Base-by-base conservation (phyloP, 495 filamentous ascomycete genomes). In the Xylaria telfairii region DNA sequence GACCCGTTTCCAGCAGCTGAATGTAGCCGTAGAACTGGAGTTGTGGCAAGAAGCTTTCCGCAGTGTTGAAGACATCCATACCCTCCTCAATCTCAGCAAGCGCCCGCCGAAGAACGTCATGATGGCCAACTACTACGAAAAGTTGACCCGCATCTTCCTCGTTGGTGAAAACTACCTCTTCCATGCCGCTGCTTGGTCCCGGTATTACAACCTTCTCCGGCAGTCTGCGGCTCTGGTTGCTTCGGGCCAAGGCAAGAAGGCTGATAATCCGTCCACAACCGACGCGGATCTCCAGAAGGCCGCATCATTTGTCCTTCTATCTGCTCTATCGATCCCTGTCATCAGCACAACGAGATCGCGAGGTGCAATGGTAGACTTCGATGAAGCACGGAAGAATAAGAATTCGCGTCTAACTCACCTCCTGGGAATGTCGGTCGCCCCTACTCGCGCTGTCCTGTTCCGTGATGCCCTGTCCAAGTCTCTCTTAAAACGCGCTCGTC, bases 41-140 rank as follows among this genome's bases (percentile, higher is more conserved):
- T 85, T 99, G 54, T 99, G 96, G 96, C 96, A 99, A 83, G 96
- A 99, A 84, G 96, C 96, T 71, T 99, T 99, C 90, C 91, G 95
- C 76, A 97, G 94, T 78, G 94, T 99, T 64, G 96, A 99, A 82
- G 96, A 99, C 82, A 99, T 98, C 75, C 96, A 99, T 83, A 97
- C 93, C n/a, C 90, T 99, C 69, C 89, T 99, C 72, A 98, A 91
- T 87, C 88, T 98, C 71, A 98, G 96, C 93, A 99, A 99, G 89
- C 92, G 95, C 62, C 95, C 94, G 47, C 92, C 96, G n/a, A 98
- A 98, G 91, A 97, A 98, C 81, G 87, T 97, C 73, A 98, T 98
- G 95, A 99, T 99, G 96, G 96, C 96, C 81, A 99, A 98, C 84
- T 99, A 99, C 89, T 99, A 98, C 83, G 96, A 99, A 87, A 97